Base-by-base conservation (phyloP, 257 asterid genomes). In the Primulina tabacum region DNA sequence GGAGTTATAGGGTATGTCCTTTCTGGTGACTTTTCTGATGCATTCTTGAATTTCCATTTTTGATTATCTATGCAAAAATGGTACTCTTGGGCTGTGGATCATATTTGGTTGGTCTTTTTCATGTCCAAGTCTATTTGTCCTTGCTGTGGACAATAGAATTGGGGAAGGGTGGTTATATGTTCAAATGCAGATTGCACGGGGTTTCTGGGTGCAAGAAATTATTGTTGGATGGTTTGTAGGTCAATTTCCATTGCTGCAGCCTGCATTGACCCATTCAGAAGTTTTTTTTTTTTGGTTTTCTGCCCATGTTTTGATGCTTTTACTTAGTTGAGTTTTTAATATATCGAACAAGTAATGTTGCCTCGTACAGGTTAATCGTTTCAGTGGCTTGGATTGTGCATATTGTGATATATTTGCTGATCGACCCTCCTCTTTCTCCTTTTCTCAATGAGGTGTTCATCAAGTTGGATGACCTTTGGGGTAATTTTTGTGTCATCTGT, bases 351-450 rank as follows among this genome's bases (percentile, higher is more conserved):
- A 63, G 63, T 65, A 64, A 29, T 52, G 35, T 65, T 73, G 32
- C 58, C 76, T 71, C 78, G 81, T 72, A 79, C 90, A 92, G 97
- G 88, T 82, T 87, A 83, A 85, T 91, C 69, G 95, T 94, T 79
- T 94, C 99, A 40, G 85, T 91, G 79, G 97, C 97, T 64, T 94
- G 97, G 99, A 47, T 91, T 80, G 96, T 83, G 20, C 99, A 94
- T 74, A 94, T 94, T 62, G 88, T 94, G 78, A 91, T 94, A 64
- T 94, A 94, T 80, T 78, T 94, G 86, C 84, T 94, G 79, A 78
- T 94, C 68, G 89, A 88, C 71, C 99, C 97, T 74, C 99, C 97
- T 24, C 83, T 94, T 60, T 89, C 98, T 55, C 68, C 99, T 21
- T 91, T 94, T 81, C 89, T 94, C 67, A 94, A 94, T 68, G 95